These are phyloP conservation scores for Pseudocercospora eumusae DNA, from an alignment of 2,329 filamentous ascomycete genomes.

Conservation along the genomic window DNA sequence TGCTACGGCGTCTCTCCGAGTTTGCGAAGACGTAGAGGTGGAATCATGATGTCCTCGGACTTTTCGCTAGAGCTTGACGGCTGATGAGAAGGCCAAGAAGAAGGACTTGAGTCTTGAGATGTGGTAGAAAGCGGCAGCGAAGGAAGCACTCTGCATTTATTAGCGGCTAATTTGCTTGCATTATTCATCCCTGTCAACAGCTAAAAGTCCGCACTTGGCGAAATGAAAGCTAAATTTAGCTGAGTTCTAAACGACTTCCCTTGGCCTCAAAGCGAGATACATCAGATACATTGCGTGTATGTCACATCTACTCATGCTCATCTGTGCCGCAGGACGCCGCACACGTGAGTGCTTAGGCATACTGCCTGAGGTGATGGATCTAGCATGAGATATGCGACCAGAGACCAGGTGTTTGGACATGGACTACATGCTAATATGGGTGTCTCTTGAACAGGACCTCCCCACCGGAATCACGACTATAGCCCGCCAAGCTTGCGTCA, in stretches of 20 bases:
- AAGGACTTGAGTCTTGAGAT: neutral
- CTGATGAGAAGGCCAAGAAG: slow-evolving; percentile 8
- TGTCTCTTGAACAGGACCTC: slow-evolving; percentile 42
- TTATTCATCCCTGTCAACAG: neutral
- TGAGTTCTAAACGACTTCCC: neutral
- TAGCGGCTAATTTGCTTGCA: neutral
- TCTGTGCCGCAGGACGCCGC: neutral
- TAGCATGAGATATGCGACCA: neutral
- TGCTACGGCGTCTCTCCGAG: neutral
- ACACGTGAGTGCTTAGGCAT: neutral
- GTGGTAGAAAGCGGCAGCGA: slow-evolving; percentile 1
- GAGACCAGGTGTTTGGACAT: too few species aligned
- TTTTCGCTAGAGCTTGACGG: neutral
- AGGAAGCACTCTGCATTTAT: slow-evolving; percentile 1
- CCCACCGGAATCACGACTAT: slow-evolving; percentile 44
- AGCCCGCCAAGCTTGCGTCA: slow-evolving; percentile 49
- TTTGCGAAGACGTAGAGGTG: neutral
- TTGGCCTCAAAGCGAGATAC: neutral
- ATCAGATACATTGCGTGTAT: too few species aligned
- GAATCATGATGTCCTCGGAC: neutral
- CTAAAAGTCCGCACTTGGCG: neutral
- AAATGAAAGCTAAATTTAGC: neutral
- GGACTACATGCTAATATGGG: neutral
- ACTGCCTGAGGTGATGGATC: neutral
- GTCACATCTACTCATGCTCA: too few species aligned